Evolutionary conservation across 179 eudicot genomes (phyloP).

Genomic region (Drosera spatulata): DNA sequence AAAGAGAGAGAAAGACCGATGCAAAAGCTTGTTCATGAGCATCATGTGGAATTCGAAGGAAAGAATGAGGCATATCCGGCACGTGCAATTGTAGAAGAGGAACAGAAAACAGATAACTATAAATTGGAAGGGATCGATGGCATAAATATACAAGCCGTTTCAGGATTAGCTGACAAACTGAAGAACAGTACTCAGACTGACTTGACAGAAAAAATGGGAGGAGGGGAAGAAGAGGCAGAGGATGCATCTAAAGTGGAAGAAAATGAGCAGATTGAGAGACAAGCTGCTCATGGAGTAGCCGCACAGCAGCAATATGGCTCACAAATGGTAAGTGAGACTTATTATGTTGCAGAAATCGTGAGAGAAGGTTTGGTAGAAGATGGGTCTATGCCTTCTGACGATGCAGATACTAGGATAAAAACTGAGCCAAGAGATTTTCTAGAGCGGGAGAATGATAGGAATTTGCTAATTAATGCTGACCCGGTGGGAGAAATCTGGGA

Average conservation of each 20-base stretch:
- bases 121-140: too few relatives aligned
- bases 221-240: constrained; percentile 6
- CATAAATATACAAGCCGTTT: too few relatives aligned
- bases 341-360: too few relatives aligned
- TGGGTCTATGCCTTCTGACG: too few relatives aligned
- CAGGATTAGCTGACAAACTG: constrained; percentile 3
- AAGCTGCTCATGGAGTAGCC: constrained; percentile 8
- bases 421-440: constrained; percentile 5
- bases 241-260: constrained; percentile 9
- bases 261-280: constrained; percentile 7
- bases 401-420: too few relatives aligned
- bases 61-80: constrained; percentile 1
- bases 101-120: too few relatives aligned
- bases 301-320: constrained; percentile 2
- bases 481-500: too few relatives aligned
- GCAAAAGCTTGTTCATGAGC: constrained; percentile 3
- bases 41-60: constrained; percentile 5
- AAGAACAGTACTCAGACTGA: constrained; percentile 9
- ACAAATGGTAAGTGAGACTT: too few relatives aligned
- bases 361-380: too few relatives aligned
- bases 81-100: too few relatives aligned
- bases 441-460: not conserved
- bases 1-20: constrained; percentile 10
- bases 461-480: constrained; percentile 3
- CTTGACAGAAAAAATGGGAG: constrained; percentile 9